Evolutionary conservation across 164 flowering plant genomes (phyloP).

Genomic region (Annona cherimola): DNA sequence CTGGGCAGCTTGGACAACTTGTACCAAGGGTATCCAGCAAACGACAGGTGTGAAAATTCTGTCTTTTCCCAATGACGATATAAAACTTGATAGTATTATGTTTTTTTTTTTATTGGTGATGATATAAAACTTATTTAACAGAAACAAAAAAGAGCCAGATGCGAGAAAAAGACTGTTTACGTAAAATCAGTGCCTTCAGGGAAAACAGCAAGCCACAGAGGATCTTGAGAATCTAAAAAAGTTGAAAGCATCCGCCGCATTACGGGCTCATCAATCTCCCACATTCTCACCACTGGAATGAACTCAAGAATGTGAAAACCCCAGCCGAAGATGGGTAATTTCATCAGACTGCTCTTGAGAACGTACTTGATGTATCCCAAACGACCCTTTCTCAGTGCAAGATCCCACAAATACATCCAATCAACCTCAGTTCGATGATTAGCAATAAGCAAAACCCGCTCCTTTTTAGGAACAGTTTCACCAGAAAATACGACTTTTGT

Average conservation of each 20-base stretch:
- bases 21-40: neutral
- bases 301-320: constrained; percentile 82
- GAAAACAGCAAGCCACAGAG: constrained; percentile 89
- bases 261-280: constrained; percentile 72
- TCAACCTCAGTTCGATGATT: constrained; percentile 98
- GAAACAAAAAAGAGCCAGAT: neutral
- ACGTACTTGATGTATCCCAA: constrained; percentile 75
- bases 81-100: neutral
- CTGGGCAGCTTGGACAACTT: too few relatives aligned
- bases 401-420: constrained; percentile 98
- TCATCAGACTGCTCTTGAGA: constrained; percentile 93
- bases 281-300: constrained; percentile 79
- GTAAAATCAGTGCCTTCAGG: constrained; percentile 99
- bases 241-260: constrained; percentile 68
- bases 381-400: constrained; percentile 74
- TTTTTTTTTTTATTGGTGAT: neutral
- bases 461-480: constrained; percentile 55
- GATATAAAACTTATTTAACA: neutral
- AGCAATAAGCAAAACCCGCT: constrained; percentile 75
- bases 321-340: constrained; percentile 89
- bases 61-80: neutral
- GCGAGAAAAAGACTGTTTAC: constrained; percentile 35
- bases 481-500: constrained; percentile 84
- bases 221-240: constrained; percentile 56
- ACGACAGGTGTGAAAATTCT: neutral